These are phyloP conservation scores for Botrytis paeoniae DNA, from an alignment of 2,329 filamentous ascomycete genomes.

Conservation along the genomic window DNA sequence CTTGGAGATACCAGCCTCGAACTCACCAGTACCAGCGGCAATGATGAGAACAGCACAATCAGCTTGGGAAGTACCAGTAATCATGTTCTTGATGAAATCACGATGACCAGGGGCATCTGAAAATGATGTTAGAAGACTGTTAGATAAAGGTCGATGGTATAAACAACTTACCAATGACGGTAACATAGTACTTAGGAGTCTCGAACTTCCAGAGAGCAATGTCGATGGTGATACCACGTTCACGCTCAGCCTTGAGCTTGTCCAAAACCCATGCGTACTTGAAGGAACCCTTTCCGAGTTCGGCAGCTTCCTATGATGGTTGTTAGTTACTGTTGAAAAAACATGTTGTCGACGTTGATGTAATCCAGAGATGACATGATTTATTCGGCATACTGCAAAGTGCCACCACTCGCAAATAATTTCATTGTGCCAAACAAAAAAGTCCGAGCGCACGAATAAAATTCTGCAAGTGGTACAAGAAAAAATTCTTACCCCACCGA, in stretches of 20 bases:
- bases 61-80: slow-evolving; percentile 99
- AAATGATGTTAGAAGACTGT: slow-evolving; percentile 20
- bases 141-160: no score
- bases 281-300: slow-evolving; percentile 99
- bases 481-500: slow-evolving; percentile 10
- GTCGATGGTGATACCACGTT: slow-evolving; percentile 99
- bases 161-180: slow-evolving; percentile 93
- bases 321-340: slow-evolving; percentile 25
- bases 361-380: background rate
- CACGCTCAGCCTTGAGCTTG: slow-evolving; percentile 99
- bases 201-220: slow-evolving; percentile 99
- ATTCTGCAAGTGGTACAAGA: background rate
- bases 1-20: slow-evolving; percentile 99
- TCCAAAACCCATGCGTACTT: slow-evolving; percentile 99
- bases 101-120: slow-evolving; percentile 95
- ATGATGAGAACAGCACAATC: slow-evolving; percentile 99
- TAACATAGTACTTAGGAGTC: slow-evolving; percentile 96
- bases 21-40: slow-evolving; percentile 99
- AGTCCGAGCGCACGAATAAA: background rate
- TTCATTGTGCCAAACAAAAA: slow-evolving; percentile 18
- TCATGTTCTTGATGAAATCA: slow-evolving; percentile 99
- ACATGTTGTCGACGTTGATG: background rate
- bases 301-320: slow-evolving; percentile 79
- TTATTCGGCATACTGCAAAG: no score
- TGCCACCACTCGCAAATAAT: background rate